Conservation (phyloP, 2,329 filamentous ascomycete genomes). For the Pyrenophora graminea region DNA sequence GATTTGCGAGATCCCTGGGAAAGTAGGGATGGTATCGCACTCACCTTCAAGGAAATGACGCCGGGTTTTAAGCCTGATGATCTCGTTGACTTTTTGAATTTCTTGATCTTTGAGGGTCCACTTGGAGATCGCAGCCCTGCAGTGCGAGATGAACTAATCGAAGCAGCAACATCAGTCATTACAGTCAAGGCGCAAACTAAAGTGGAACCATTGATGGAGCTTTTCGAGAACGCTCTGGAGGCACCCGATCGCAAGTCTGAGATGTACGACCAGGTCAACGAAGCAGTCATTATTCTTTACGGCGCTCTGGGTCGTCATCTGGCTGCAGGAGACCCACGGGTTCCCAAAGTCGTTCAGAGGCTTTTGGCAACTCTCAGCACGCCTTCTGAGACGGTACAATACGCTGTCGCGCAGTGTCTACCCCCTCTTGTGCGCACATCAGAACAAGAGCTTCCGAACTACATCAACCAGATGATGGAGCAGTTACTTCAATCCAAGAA, state of each 20-base stretch:
- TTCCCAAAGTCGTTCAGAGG: slow-evolving; percentile 85
- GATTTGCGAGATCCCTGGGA: slow-evolving; percentile 92
- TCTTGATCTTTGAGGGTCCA: slow-evolving; percentile 83
- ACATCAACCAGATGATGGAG: slow-evolving; percentile 79
- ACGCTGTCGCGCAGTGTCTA: slow-evolving; percentile 90
- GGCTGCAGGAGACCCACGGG: slow-evolving; percentile 78
- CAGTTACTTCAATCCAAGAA: slow-evolving; percentile 84
- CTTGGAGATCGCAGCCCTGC: slow-evolving; percentile 78
- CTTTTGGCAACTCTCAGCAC: slow-evolving; percentile 87
- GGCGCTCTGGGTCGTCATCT: slow-evolving; percentile 90
- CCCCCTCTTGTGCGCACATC: slow-evolving; percentile 87
- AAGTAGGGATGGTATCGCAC: slow-evolving; percentile 82
- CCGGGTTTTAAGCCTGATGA: slow-evolving; percentile 68
- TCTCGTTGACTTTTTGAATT: slow-evolving; percentile 78
- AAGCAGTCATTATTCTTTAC: slow-evolving; percentile 97
- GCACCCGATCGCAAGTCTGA: slow-evolving; percentile 80
- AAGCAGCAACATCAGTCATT: slow-evolving; percentile 82
- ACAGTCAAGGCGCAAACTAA: slow-evolving; percentile 78
- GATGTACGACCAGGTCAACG: slow-evolving; percentile 86
- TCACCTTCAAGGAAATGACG: slow-evolving; percentile 83
- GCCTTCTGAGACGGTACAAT: slow-evolving; percentile 95
- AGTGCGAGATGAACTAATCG: slow-evolving; percentile 88
- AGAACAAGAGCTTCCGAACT: slow-evolving; percentile 74
- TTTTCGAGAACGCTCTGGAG: slow-evolving; percentile 88
- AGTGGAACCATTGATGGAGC: slow-evolving; percentile 87